phyloP scores from a whole-genome alignment of 2,329 filamentous ascomycete species.

The Fusarium mexicanum region DNA sequence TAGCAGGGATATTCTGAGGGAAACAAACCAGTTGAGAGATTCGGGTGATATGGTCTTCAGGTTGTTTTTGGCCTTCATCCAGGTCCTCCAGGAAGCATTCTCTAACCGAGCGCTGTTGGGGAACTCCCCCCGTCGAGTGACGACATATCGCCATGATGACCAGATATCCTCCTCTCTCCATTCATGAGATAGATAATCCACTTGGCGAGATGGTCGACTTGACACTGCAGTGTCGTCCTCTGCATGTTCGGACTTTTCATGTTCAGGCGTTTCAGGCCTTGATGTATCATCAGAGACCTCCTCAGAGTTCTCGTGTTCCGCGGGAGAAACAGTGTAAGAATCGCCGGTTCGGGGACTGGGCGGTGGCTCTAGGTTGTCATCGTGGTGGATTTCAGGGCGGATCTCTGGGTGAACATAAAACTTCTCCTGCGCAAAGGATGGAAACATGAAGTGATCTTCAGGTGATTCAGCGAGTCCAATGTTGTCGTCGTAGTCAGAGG shows the following conservation, averaged over 20 bases:
- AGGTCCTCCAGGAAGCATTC: constrained; percentile 97
- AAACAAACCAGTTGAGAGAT: constrained; percentile 84
- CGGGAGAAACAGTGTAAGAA: constrained; percentile 62
- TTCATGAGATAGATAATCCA: constrained; percentile 94
- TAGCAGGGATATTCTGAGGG: background rate
- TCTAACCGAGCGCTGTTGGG: constrained; percentile 85
- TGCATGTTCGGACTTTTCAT: constrained; percentile 63
- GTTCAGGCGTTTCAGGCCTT: constrained; percentile 66
- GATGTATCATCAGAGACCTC: constrained; percentile 52
- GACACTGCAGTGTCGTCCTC: constrained; percentile 84
- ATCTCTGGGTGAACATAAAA: constrained; percentile 52
- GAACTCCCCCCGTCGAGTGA: constrained; percentile 80
- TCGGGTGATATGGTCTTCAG: constrained; percentile 90
- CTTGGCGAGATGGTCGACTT: constrained; percentile 81
- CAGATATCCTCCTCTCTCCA: constrained; percentile 97
- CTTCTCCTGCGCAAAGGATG: constrained; percentile 57
- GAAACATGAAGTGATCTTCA: constrained; percentile 59
- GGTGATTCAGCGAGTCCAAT: constrained; percentile 56
- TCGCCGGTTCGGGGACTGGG: constrained; percentile 60
- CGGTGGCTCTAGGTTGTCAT: constrained; percentile 59
- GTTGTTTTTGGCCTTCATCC: constrained; percentile 91
- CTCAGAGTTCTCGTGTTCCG: constrained; percentile 62
- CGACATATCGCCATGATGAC: constrained; percentile 95
- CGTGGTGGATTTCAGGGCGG: constrained; percentile 35
- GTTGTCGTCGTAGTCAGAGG: constrained; percentile 63